Evolutionary conservation across 495 filamentous ascomycete genomes (phyloP).

Genomic region (Hypoxylon fragiforme): DNA sequence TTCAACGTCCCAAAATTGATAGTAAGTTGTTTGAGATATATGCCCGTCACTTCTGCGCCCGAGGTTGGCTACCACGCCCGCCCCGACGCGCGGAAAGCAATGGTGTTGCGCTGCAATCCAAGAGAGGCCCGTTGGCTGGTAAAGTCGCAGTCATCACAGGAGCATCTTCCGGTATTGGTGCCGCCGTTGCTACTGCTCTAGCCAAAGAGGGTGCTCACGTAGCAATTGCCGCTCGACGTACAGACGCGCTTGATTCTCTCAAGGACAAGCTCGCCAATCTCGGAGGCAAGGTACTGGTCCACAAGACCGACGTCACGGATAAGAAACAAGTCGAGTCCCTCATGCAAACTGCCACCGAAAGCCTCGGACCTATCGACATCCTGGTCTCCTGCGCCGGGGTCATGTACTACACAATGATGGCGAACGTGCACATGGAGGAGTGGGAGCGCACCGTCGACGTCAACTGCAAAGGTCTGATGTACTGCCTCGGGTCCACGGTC

Average conservation of each 20-base stretch:
- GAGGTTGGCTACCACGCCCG: constrained; percentile 64
- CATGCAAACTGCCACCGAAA: constrained; percentile 51
- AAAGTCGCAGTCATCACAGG: constrained; percentile 58
- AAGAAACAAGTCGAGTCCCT: constrained; percentile 58
- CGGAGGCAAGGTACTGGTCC: constrained; percentile 60
- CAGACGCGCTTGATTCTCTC: constrained; percentile 60
- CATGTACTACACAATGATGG: constrained; percentile 79
- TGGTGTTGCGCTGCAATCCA: constrained; percentile 37
- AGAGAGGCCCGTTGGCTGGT: constrained; percentile 56
- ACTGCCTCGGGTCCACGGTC: constrained; percentile 61
- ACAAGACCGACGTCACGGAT: constrained; percentile 64
- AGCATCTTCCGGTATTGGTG: constrained; percentile 59
- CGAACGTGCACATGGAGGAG: constrained; percentile 63
- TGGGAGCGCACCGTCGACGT: constrained; percentile 73
- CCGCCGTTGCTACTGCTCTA: constrained; percentile 50
- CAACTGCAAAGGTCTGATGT: constrained; percentile 72
- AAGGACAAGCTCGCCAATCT: constrained; percentile 52
- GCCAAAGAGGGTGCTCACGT: constrained; percentile 60
- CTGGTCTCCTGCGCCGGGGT: constrained; percentile 70
- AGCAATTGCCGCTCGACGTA: constrained; percentile 64
- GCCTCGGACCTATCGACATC: constrained; percentile 67
- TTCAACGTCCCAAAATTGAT: constrained; percentile 65
- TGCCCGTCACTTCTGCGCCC: constrained; percentile 68
- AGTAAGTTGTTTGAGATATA: constrained; percentile 63
- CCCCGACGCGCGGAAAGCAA: constrained; percentile 50